phyloP scores from a whole-genome alignment of 495 filamentous ascomycete genomes.

The Talaromyces wortmannii region DNA sequence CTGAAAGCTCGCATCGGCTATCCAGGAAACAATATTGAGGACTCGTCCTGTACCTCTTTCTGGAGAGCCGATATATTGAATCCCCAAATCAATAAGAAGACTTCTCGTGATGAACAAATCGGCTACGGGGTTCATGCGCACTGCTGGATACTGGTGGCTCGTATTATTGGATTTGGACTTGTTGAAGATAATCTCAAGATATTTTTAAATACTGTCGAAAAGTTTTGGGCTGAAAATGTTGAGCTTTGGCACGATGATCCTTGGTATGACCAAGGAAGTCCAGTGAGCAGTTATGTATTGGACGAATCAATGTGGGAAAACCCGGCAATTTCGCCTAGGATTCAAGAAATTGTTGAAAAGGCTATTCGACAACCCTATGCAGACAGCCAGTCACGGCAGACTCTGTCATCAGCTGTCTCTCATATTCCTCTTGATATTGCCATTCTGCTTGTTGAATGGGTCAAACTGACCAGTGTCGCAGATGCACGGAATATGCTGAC shows the following conservation, averaged over 20 bases:
- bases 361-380: not conserved
- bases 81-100: not conserved
- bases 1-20: not conserved
- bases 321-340: constrained; percentile 1
- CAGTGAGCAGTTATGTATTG: not conserved
- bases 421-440: not conserved
- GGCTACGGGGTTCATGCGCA: not conserved
- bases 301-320: not conserved
- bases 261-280: not conserved
- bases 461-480: not conserved
- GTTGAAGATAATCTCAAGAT: not conserved
- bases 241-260: not conserved
- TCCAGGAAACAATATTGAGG: not conserved
- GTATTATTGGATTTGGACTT: not conserved
- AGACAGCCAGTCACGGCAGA: not conserved
- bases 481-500: not conserved
- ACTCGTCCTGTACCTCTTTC: not conserved
- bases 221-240: constrained; percentile 1
- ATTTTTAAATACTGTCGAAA: not conserved
- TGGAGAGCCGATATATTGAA: constrained; percentile 2
- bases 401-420: constrained; percentile 2
- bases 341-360: constrained; percentile 4
- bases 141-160: constrained; percentile 3
- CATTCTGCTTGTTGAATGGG: not conserved
- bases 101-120: constrained; percentile 1